These are phyloP conservation scores for Saccharomyces pastorianus DNA, from an alignment of 1,139 yeast species.

Conservation along the genomic window DNA sequence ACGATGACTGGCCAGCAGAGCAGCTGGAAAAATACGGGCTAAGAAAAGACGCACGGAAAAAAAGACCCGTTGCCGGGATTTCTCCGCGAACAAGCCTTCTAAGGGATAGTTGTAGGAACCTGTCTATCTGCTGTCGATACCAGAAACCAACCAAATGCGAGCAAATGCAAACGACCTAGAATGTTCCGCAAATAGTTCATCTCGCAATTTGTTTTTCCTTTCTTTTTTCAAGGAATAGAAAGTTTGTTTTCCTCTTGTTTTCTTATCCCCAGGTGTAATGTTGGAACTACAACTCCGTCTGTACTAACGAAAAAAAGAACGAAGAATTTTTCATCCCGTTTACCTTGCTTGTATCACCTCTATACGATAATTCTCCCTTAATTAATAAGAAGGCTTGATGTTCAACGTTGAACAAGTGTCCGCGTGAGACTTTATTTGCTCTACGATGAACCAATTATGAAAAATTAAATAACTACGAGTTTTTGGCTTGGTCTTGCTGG, in stretches of 20 bases:
- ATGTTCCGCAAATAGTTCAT: not conserved
- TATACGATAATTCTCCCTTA: not conserved
- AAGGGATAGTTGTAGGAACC: not conserved
- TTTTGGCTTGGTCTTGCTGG: not conserved
- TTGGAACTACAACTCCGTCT: too few species aligned
- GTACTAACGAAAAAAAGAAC: not conserved
- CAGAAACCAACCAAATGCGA: not conserved
- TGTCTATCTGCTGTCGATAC: not conserved
- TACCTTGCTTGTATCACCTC: not conserved
- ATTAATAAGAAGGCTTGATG: not conserved
- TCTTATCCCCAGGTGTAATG: not conserved
- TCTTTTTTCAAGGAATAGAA: not conserved
- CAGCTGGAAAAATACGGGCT: not conserved
- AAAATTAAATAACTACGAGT: too few species aligned
- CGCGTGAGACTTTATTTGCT: too few species aligned
- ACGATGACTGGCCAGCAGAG: conserved; percentile 1
- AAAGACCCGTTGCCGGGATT: not conserved
- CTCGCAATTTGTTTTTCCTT: not conserved
- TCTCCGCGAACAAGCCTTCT: not conserved
- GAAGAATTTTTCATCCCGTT: not conserved
- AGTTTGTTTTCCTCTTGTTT: not conserved
- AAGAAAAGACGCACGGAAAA: not conserved
- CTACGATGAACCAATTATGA: too few species aligned
- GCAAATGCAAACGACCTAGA: not conserved
- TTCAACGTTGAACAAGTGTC: not conserved